Base-by-base conservation (phyloP, 495 filamentous ascomycete species). In the Viridothelium virens region DNA sequence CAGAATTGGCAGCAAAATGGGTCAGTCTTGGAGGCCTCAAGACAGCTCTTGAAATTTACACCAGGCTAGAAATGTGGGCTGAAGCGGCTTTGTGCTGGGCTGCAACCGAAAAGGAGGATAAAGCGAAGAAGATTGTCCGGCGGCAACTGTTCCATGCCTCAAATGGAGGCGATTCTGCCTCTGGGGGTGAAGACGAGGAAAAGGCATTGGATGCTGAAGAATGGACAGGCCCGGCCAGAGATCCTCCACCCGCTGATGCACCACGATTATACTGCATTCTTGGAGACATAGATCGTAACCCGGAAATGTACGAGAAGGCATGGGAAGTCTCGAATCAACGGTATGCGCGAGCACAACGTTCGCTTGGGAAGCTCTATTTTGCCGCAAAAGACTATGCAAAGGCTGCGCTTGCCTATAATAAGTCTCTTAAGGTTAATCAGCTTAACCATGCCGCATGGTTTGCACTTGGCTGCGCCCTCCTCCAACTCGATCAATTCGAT, bases 11-110 rank as follows among this genome's bases (percentile, higher is more conserved):
- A 4, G 86, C 89, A 64, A 86, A 91, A 4, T 99, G 94, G 94
- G 87, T 91, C 18, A 83, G 84, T 33, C 83, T 96, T 1, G 94
- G 94, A 33, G 92, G 90, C 59, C 80, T 99, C 7, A 84, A 90
- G 1, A 92, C 93, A 0, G 94, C 94, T 0, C 82, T 99, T 11
- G 94, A 96, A 62, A 97, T 99, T 70, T 99, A 96, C 77, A 92
- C 96, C 77, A 84, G 94, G 2, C 80, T 99, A 11, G 87, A 93
- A 59, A 88, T 99, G 78, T 97, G 93, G 92, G 89, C 94, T 10
- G 94, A 99, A 77, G 91, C 89, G 9, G 94, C 95, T 0, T 82
- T 99, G 1, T 99, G 94, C 75, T 91, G 88, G 73, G 89, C 88
- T 12, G 84, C 85, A 1, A 89, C 87, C 1, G 91, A 95, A 46